These are phyloP conservation scores for Xylariaceae sp. DNA, from an alignment of 2,329 filamentous ascomycete species.

Conservation along the genomic window DNA sequence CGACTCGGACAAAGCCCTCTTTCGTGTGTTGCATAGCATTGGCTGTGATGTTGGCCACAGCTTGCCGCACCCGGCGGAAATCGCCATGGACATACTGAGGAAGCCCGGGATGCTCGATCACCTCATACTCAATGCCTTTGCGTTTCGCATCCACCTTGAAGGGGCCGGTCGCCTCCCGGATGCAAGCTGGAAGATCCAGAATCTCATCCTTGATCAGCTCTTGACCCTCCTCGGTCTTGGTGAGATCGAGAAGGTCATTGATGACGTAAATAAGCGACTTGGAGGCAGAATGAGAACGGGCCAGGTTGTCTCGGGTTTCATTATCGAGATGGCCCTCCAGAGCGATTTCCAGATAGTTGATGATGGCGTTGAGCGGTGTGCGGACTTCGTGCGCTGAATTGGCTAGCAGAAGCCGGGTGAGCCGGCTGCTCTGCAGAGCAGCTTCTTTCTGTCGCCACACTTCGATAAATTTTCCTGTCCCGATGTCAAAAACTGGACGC, in stretches of 20 bases:
- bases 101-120: constrained; percentile 59
- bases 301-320: constrained; percentile 77
- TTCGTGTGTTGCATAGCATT: constrained; percentile 78
- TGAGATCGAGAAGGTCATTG: constrained; percentile 82
- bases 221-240: constrained; percentile 78
- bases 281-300: constrained; percentile 80
- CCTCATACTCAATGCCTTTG: constrained; percentile 65
- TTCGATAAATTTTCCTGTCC: constrained; percentile 68
- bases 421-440: constrained; percentile 70
- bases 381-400: constrained; percentile 90
- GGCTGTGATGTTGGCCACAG: constrained; percentile 72
- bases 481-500: too few relatives aligned
- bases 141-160: constrained; percentile 68
- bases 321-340: constrained; percentile 71
- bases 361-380: constrained; percentile 85
- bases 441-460: constrained; percentile 90
- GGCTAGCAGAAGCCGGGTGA: constrained; percentile 70
- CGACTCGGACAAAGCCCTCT: constrained; percentile 60
- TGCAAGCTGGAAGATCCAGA: constrained; percentile 63
- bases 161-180: constrained; percentile 69
- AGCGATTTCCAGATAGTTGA: constrained; percentile 89
- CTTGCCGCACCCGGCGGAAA: constrained; percentile 71
- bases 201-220: constrained; percentile 72
- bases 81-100: constrained; percentile 70
- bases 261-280: constrained; percentile 92